Conservation (phyloP, 1,139 yeast species). For the Sugiyamaella neomexicana region DNA sequence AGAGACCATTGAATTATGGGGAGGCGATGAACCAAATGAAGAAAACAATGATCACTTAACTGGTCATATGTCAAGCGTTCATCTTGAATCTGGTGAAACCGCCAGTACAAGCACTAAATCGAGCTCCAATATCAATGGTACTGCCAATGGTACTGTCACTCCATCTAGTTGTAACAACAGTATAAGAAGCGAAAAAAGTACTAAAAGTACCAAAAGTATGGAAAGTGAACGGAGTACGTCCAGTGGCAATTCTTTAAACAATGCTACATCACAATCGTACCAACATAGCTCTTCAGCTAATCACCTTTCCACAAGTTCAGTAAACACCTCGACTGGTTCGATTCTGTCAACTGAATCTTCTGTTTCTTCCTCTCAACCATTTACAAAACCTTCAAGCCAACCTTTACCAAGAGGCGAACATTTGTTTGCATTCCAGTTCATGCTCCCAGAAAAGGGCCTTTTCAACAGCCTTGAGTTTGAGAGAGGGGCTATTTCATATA, state of each 20-base stretch:
- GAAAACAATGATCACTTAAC: not conserved
- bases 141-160: not conserved
- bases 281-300: not conserved
- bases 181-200: not conserved
- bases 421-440: constrained; percentile 79
- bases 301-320: not conserved
- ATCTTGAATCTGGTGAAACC: not conserved
- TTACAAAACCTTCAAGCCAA: not conserved
- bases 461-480: constrained; percentile 81
- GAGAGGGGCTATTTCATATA: constrained; percentile 75
- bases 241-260: not conserved
- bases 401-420: constrained; percentile 65
- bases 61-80: not conserved
- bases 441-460: constrained; percentile 67
- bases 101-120: no score
- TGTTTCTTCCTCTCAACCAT: constrained; percentile 12
- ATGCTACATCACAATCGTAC: no score
- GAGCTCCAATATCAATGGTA: no score
- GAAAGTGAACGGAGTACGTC: not conserved
- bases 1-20: constrained; percentile 68
- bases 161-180: constrained; percentile 2
- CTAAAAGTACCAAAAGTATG: constrained; percentile 8
- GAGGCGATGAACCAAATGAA: constrained; percentile 36
- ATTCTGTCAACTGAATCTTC: constrained; percentile 8
- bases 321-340: not conserved